Percentiles rank a stretch among this genome's conserved stretches.
phyloP scores from a whole-genome alignment of 106 monocot species.

The Dactylorhiza incarnata region DNA sequence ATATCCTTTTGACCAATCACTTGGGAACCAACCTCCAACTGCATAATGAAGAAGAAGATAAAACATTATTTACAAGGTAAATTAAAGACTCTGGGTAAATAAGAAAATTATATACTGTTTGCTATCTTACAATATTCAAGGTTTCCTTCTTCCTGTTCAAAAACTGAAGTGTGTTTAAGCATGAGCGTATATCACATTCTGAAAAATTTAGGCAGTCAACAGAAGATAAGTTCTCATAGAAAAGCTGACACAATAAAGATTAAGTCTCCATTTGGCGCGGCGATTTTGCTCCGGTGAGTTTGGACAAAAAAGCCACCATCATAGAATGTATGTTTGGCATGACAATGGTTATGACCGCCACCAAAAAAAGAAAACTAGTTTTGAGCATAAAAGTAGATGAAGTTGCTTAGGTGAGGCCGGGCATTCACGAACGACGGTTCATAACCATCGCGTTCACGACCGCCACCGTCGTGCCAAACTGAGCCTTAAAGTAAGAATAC shows the following conservation, averaged over 20 bases:
- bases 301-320: no score
- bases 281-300: no score
- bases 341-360: no score
- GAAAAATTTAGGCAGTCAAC: slow-evolving; percentile 14
- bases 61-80: neutral
- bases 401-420: no score
- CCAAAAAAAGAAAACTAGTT: no score
- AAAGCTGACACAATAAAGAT: neutral
- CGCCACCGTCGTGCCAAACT: no score
- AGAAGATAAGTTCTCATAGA: neutral
- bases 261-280: no score
- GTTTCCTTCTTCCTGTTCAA: slow-evolving; percentile 80
- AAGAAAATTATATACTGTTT: slow-evolving; percentile 1
- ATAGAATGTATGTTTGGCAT: no score
- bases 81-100: neutral
- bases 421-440: no score
- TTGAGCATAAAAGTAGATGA: no score
- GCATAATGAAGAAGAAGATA: slow-evolving; percentile 12
- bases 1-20: slow-evolving; percentile 92
- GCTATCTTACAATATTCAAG: slow-evolving; percentile 69
- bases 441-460: no score
- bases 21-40: slow-evolving; percentile 88
- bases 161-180: slow-evolving; percentile 97
- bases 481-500: no score
- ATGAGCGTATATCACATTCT: slow-evolving; percentile 98